phyloP scores from a whole-genome alignment of 352 stramenopile genomes.

The Phytopythium kandeliae region DNA sequence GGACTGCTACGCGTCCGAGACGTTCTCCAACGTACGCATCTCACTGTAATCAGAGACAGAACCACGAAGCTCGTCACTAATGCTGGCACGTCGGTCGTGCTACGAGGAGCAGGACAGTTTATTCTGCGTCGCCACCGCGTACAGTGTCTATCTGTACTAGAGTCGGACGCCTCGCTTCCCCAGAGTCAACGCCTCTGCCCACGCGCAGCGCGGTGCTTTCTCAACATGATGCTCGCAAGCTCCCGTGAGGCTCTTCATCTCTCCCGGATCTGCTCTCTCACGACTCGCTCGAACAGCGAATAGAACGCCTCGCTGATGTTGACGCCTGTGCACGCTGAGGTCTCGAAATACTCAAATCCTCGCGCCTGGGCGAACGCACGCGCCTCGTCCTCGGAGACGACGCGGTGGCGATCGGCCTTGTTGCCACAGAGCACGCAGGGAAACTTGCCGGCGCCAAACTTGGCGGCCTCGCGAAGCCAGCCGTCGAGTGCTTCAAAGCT shows the following conservation, averaged over 20 bases:
- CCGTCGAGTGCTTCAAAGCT: conserved; percentile 83
- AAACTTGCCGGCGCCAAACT: conserved; percentile 86
- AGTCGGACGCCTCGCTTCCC: not conserved
- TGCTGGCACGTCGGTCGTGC: not conserved
- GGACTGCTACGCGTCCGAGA: conserved; percentile 87
- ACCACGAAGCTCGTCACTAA: not conserved
- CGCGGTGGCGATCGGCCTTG: conserved; percentile 81
- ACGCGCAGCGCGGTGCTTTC: not conserved
- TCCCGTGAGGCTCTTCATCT: not conserved
- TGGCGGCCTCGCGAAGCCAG: conserved; percentile 86
- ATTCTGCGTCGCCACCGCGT: conserved; percentile 87
- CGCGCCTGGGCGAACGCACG: conserved; percentile 62
- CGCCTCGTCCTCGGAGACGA: conserved; percentile 79
- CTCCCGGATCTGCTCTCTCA: conserved; percentile 12
- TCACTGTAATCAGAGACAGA: not conserved
- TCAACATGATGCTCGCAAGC: not conserved
- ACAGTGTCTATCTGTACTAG: conserved; percentile 88
- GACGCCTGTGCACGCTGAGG: conserved; percentile 83
- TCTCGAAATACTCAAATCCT: conserved; percentile 91
- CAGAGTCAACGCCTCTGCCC: not conserved
- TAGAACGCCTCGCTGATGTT: conserved; percentile 87
- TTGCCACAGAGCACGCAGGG: conserved; percentile 89
- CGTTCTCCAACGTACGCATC: conserved; percentile 73
- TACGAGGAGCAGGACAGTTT: conserved; percentile 61
- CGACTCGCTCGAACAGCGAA: conserved; percentile 63